Percentiles rank a stretch among this genome's conserved stretches.
These are phyloP conservation scores for Claviceps pazoutovae DNA, from an alignment of 2,329 filamentous ascomycete species.

Conservation along the genomic window DNA sequence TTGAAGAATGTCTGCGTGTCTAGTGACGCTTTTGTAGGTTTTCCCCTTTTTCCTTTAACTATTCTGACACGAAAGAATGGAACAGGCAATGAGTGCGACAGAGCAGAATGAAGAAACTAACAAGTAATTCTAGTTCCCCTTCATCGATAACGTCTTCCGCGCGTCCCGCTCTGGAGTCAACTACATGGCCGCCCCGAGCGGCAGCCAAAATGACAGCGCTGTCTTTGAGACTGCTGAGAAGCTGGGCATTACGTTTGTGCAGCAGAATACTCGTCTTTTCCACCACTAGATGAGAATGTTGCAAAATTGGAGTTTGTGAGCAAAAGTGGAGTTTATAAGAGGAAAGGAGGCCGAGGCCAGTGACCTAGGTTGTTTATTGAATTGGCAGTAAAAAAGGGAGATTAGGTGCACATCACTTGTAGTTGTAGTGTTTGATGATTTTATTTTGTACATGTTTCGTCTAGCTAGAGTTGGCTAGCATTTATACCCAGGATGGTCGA, in stretches of 20 bases:
- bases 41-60: not conserved
- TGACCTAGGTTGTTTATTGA: too few species aligned
- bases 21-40: slow-evolving; percentile 84
- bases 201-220: slow-evolving; percentile 71
- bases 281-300: slow-evolving; percentile 58
- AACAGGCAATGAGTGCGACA: too few species aligned
- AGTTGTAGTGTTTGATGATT: too few species aligned
- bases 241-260: slow-evolving; percentile 83
- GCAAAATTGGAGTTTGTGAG: not conserved
- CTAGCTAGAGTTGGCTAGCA: too few species aligned
- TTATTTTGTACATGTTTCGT: too few species aligned
- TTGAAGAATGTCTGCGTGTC: slow-evolving; percentile 72
- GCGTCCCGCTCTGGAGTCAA: slow-evolving; percentile 79
- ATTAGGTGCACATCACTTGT: too few species aligned
- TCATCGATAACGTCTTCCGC: slow-evolving; percentile 95
- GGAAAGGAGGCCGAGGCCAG: too few species aligned
- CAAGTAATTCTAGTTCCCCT: slow-evolving; percentile 58
- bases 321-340: too few species aligned
- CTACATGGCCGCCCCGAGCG: slow-evolving; percentile 87
- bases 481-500: too few species aligned
- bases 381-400: too few species aligned
- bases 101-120: not conserved
- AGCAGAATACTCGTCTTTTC: slow-evolving; percentile 89
- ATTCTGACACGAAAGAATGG: not conserved
- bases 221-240: slow-evolving; percentile 86